phyloP scores from a whole-genome alignment of 164 flowering plant species.

The Chimonanthus praecox region DNA sequence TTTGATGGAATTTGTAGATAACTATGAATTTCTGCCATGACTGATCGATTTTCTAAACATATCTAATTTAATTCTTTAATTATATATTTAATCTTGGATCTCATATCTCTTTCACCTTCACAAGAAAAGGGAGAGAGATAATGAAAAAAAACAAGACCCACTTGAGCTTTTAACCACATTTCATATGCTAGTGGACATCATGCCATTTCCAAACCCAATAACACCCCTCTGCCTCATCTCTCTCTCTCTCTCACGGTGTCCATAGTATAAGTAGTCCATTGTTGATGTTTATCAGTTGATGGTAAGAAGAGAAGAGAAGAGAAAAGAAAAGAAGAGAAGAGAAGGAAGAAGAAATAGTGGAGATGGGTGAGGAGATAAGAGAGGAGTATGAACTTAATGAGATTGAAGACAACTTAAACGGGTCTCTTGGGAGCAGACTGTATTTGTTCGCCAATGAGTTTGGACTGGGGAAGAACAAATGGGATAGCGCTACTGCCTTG shows the following conservation, averaged over 20 bases:
- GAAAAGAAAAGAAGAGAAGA: not conserved
- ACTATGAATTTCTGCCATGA: not conserved
- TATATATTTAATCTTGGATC: not conserved
- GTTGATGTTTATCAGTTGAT: not conserved
- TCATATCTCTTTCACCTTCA: not conserved
- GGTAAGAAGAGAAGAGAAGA: not conserved
- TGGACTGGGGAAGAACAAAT: conserved; percentile 5
- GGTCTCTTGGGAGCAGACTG: conserved; percentile 14
- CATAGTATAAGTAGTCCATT: not conserved
- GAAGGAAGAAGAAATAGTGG: not conserved
- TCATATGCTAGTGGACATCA: conserved; percentile 16
- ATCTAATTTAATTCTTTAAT: not conserved
- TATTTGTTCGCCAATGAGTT: conserved; percentile 6
- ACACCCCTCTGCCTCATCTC: not conserved
- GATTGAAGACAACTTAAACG: conserved; percentile 12
- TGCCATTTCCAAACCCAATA: conserved; percentile 5
- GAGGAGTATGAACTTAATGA: conserved; percentile 18
- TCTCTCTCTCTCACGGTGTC: not conserved
- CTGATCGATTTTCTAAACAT: not conserved
- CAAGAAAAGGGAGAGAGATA: conserved; percentile 4
- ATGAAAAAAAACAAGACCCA: conserved; percentile 7
- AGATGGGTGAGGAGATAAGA: conserved; percentile 12
- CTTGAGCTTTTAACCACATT: conserved; percentile 8
- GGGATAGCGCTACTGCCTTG: conserved; percentile 5
- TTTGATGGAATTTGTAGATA: not conserved